A percentile compares a stretch with the other conserved stretches of the same genome.
These are phyloP conservation scores for Wickerhamomyces alni DNA, from an alignment of 805 yeast genomes.

Conservation along the genomic window DNA sequence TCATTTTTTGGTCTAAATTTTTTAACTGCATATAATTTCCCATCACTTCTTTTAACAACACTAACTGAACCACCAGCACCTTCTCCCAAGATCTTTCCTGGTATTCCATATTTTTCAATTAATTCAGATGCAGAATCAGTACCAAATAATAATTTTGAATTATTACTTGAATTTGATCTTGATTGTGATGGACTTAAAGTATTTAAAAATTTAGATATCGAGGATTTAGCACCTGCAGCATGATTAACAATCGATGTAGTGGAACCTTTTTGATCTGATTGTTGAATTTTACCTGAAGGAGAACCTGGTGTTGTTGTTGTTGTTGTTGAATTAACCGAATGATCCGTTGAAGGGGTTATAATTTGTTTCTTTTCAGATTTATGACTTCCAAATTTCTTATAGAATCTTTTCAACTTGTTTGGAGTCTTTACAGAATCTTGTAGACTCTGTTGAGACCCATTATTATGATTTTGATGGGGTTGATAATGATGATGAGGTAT, in stretches of 20 bases:
- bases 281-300: not conserved
- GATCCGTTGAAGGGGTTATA: not conserved
- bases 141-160: constrained; percentile 30
- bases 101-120: constrained; percentile 63
- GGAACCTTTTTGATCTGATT: not conserved
- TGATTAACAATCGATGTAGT: not conserved
- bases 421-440: not conserved
- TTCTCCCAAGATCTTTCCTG: constrained; percentile 73
- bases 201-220: constrained; percentile 18
- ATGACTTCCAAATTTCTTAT: not conserved
- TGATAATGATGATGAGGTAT: too few relatives aligned
- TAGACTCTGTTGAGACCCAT: too few relatives aligned
- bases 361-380: not conserved
- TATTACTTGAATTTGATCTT: constrained; percentile 2
- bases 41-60: constrained; percentile 57
- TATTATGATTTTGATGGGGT: not conserved
- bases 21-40: constrained; percentile 75
- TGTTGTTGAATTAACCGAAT: not conserved
- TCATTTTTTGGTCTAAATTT: constrained; percentile 66
- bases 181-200: constrained; percentile 20
- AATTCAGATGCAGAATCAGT: constrained; percentile 34
- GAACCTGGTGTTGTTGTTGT: not conserved
- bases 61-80: constrained; percentile 97
- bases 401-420: not conserved
- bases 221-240: constrained; percentile 4